A percentile compares a stretch with the other conserved stretches of the same genome.
Conservation (phyloP, 2,329 filamentous ascomycete species). For the Canariomyces notabilis region DNA sequence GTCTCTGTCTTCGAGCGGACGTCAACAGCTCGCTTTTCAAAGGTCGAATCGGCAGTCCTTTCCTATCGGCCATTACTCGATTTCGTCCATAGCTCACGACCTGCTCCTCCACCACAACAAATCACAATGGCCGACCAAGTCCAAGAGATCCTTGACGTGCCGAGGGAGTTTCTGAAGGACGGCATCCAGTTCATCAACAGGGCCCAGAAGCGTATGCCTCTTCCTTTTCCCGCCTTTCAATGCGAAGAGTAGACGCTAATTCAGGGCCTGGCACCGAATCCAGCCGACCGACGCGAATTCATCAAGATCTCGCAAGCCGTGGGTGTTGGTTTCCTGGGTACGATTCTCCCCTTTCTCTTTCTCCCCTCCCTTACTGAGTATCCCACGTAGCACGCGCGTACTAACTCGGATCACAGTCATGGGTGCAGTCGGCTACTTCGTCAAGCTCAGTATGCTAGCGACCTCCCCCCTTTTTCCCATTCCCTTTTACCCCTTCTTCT, state of each 20-base stretch:
- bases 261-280: no score
- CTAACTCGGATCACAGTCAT: no score
- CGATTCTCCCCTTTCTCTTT: neutral
- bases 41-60: neutral
- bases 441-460: constrained; percentile 59
- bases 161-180: constrained; percentile 60
- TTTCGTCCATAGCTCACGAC: no score
- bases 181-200: constrained; percentile 59
- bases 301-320: constrained; percentile 52
- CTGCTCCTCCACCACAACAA: constrained; percentile 1
- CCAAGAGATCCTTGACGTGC: constrained; percentile 66
- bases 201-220: constrained; percentile 54
- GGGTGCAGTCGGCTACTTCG: constrained; percentile 64
- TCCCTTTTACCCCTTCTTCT: no score
- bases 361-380: no score
- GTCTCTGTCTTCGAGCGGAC: neutral
- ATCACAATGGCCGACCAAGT: constrained; percentile 60
- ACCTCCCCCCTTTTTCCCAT: neutral
- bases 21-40: no score
- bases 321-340: constrained; percentile 59
- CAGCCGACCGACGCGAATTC: constrained; percentile 40
- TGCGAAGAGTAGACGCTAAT: no score
- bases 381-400: no score
- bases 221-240: neutral
- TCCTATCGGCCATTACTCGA: no score